Evolutionary conservation across 2,329 filamentous ascomycete genomes (phyloP).

Genomic region (Cercospora brassicicola): DNA sequence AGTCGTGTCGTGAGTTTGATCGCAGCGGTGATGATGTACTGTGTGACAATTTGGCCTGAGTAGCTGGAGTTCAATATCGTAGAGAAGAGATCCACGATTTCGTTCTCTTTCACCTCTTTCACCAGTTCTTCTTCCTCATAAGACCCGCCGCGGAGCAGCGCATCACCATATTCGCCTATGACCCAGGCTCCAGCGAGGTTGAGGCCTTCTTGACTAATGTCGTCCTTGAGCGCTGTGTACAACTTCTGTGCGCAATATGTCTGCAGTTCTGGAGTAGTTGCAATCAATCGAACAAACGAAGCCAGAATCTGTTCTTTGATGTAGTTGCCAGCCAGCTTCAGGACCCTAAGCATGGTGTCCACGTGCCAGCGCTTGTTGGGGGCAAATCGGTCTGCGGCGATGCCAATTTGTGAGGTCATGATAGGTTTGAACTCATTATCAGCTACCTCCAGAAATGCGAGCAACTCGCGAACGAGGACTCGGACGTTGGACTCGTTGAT

Average conservation of each 20-base stretch:
- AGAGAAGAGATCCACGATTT: slow-evolving; percentile 88
- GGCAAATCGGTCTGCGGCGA: slow-evolving; percentile 91
- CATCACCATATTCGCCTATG: slow-evolving; percentile 94
- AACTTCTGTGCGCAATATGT: slow-evolving; percentile 96
- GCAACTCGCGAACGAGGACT: slow-evolving; percentile 84
- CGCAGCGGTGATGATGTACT: slow-evolving; percentile 92
- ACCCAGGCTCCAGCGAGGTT: slow-evolving; percentile 95
- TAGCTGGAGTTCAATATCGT: slow-evolving; percentile 94
- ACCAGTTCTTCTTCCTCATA: slow-evolving; percentile 94
- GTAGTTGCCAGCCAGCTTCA: slow-evolving; percentile 92
- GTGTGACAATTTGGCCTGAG: slow-evolving; percentile 82
- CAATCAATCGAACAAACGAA: slow-evolving; percentile 92
- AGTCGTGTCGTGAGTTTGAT: slow-evolving; percentile 94
- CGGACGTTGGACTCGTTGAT: slow-evolving; percentile 97
- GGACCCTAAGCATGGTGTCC: slow-evolving; percentile 91
- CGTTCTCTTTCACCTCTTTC: slow-evolving; percentile 76
- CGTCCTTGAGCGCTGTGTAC: slow-evolving; percentile 85
- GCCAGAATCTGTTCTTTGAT: slow-evolving; percentile 98
- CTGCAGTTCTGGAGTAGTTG: slow-evolving; percentile 89
- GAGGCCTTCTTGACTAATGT: slow-evolving; percentile 95
- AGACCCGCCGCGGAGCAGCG: slow-evolving; percentile 81
- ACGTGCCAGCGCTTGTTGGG: slow-evolving; percentile 98
- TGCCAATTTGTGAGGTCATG: slow-evolving; percentile 97
- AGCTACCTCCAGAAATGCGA: slow-evolving; percentile 93
- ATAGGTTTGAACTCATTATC: slow-evolving; percentile 98